A percentile compares a stretch with the other conserved stretches of the same genome.
Evolutionary conservation across 495 filamentous ascomycete genomes (phyloP).

Genomic region (Xylaria venustula): DNA sequence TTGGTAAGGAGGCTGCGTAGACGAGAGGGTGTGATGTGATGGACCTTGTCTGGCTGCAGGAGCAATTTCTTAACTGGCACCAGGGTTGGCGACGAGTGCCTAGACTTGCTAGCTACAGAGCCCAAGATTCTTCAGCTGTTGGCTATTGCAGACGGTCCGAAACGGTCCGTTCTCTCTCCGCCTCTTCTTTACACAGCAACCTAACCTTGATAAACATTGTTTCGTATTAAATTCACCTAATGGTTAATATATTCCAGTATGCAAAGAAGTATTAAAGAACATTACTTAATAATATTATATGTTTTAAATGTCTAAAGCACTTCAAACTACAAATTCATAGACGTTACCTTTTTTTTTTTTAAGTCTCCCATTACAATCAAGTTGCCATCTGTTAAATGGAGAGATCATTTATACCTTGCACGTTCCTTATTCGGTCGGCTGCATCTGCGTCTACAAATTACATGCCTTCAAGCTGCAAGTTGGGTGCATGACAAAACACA

Average conservation of each 20-base stretch:
- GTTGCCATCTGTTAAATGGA: too few species aligned
- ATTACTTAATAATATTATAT: too few species aligned
- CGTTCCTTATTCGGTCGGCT: not conserved
- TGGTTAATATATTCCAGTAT: too few species aligned
- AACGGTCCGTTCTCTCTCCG: not conserved
- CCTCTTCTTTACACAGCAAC: not conserved
- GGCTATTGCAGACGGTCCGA: not conserved
- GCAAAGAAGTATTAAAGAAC: too few species aligned
- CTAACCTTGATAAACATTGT: not conserved
- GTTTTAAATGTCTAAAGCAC: too few species aligned
- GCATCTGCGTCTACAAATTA: not conserved
- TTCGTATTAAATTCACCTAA: too few species aligned
- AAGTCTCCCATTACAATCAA: too few species aligned
- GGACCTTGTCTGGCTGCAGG: constrained; percentile 10
- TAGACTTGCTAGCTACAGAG: not conserved
- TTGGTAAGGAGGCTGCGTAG: not conserved
- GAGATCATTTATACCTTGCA: too few species aligned
- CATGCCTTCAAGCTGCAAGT: too few species aligned
- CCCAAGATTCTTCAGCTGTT: not conserved
- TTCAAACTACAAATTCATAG: too few species aligned
- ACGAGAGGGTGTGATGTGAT: not conserved
- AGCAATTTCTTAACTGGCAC: constrained; percentile 18
- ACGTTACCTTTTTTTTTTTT: too few species aligned
- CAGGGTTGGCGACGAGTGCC: constrained; percentile 33
- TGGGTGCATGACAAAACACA: not conserved